Base-by-base conservation (phyloP, 1,284 basidiomycete genomes). In the Cryptococcus wingfieldii region DNA sequence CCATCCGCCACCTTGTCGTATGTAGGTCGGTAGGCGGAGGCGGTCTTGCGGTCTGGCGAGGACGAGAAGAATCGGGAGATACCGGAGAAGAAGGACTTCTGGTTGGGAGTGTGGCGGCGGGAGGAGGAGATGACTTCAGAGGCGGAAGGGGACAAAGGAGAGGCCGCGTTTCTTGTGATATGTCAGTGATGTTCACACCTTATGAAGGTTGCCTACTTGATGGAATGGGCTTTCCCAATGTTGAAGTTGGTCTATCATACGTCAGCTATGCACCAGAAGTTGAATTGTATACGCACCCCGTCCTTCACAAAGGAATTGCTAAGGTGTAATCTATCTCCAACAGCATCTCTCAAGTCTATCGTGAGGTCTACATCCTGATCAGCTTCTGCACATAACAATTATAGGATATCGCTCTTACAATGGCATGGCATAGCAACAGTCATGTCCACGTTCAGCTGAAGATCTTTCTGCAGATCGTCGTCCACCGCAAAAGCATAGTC, bases 341-440 rank as follows among this genome's bases (percentile, higher is more conserved):
- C 83, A 0, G 89, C 89, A 74, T 98, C 95, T 50, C 93, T 81
- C 49, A 98, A 77, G 72, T 98, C 95, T 23, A 98, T 86, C 49
- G 85, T 88, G 52, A 98, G 79, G 70, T 81, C 90, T 93, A 63
- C 18, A 18, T n/a, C 18, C 13, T 0, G 0, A 25, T 58, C 53
- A 57, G 54, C 50, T n/a, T 13, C 41, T n/a, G 9, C 41, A 8
- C 41, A 16, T n/a, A 5, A 42, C 5, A 42, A 34, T 34, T 2
- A 6, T 42, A 41, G 23, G 23, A 23, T 23, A 2, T 31, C 16
- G 13, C 23, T 84, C 89, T 78, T 71, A 95, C 91, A 90, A 76
- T 83, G 81, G 78, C 93, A 96, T 1, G 90, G 92, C 84, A 93
- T 96, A 62, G 89, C 89, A 25, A 97, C 87, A 13, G 90, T 84